phyloP scores from a whole-genome alignment of 2,329 filamentous ascomycete genomes.

The Zasmidium angulare region DNA sequence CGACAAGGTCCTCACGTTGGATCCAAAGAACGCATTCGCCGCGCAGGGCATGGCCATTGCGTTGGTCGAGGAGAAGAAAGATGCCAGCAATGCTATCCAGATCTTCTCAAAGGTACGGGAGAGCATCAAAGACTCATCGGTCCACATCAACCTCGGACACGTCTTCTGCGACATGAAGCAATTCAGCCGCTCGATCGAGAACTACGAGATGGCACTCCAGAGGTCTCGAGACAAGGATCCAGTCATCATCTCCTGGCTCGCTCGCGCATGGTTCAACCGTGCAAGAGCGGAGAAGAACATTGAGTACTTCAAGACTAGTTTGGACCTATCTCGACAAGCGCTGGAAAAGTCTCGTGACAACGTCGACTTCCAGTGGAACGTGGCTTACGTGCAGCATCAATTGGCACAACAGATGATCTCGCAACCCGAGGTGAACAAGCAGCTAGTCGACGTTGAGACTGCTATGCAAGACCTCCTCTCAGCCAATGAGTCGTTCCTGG shows the following conservation, averaged over 20 bases:
- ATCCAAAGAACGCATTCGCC: constrained; percentile 91
- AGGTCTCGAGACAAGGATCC: constrained; percentile 72
- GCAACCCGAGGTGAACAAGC: constrained; percentile 73
- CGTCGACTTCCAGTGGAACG: constrained; percentile 92
- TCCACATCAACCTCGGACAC: constrained; percentile 92
- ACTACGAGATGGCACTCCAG: constrained; percentile 80
- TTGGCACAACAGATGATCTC: constrained; percentile 78
- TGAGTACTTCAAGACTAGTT: constrained; percentile 61
- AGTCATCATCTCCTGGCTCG: constrained; percentile 79
- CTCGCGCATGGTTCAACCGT: constrained; percentile 81
- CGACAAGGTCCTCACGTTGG: constrained; percentile 93
- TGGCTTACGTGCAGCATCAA: constrained; percentile 95
- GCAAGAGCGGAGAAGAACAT: constrained; percentile 68
- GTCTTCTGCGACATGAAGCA: constrained; percentile 89
- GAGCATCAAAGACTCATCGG: constrained; percentile 73
- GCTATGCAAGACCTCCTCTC: constrained; percentile 79
- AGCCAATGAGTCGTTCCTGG: constrained; percentile 70
- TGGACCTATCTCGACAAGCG: constrained; percentile 67
- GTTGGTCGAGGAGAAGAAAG: constrained; percentile 90
- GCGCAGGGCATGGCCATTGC: constrained; percentile 95
- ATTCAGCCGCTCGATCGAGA: constrained; percentile 87
- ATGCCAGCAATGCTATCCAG: constrained; percentile 75
- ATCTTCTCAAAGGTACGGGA: constrained; percentile 91
- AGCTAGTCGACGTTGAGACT: constrained; percentile 75
- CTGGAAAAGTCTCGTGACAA: constrained; percentile 72